phyloP scores from a whole-genome alignment of 768 basidiomycete species.

The Ramaria sp. region DNA sequence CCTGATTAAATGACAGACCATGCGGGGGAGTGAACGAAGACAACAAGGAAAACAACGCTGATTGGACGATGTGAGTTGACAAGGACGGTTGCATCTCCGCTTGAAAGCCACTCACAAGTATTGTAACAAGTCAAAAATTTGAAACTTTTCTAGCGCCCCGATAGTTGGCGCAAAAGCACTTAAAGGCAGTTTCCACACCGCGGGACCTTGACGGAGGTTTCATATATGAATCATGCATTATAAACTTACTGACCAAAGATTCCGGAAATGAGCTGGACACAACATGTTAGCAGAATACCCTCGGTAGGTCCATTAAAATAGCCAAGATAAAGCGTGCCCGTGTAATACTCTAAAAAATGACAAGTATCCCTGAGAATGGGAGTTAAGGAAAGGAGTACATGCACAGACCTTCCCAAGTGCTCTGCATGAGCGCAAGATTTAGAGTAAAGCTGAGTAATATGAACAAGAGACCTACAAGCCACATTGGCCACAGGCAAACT shows the following conservation, averaged over 20 bases:
- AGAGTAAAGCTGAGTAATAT: not conserved
- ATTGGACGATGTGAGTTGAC: not conserved
- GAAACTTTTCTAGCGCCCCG: not conserved
- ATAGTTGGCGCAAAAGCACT: not conserved
- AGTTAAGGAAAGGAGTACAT: not conserved
- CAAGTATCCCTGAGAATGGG: not conserved
- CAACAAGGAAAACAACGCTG: slow-evolving; percentile 7
- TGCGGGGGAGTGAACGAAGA: slow-evolving; percentile 8
- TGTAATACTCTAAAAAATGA: slow-evolving; percentile 10
- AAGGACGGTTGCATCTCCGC: not conserved
- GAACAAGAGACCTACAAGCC: slow-evolving; percentile 10
- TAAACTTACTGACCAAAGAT: slow-evolving; percentile 4
- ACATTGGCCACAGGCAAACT: slow-evolving; percentile 10
- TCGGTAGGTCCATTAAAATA: slow-evolving; percentile 13
- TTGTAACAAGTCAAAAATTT: slow-evolving; percentile 5
- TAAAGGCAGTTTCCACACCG: slow-evolving; percentile 6
- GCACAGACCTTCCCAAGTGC: slow-evolving; percentile 13
- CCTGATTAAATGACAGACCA: slow-evolving; percentile 4
- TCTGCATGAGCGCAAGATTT: not conserved
- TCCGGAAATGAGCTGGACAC: slow-evolving; percentile 11
- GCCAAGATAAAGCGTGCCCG: slow-evolving; percentile 11
- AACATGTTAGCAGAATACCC: slow-evolving; percentile 11
- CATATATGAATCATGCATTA: too few species aligned
- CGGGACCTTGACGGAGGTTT: not conserved
- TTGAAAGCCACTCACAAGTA: not conserved